These are phyloP conservation scores for Aspergillus arachidicola DNA, from an alignment of 2,329 filamentous ascomycete genomes.

Conservation along the genomic window DNA sequence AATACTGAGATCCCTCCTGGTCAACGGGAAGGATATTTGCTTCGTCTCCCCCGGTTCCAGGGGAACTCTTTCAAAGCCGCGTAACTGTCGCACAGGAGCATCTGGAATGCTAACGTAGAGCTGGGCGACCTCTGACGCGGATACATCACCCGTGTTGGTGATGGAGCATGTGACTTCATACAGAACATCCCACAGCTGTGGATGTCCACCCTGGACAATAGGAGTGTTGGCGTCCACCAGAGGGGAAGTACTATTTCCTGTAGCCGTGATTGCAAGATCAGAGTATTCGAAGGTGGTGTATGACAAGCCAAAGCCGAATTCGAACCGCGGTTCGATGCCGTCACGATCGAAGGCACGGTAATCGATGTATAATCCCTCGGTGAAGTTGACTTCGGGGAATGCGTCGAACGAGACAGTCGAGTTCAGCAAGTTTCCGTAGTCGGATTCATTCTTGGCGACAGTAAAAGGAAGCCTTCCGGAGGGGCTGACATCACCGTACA, in stretches of 20 bases:
- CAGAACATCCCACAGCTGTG: constrained; percentile 8
- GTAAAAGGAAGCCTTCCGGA: constrained; percentile 53
- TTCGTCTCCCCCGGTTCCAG: constrained; percentile 44
- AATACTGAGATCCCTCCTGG: constrained; percentile 37
- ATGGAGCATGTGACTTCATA: constrained; percentile 49
- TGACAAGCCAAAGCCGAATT: constrained; percentile 23
- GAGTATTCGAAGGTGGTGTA: constrained; percentile 59
- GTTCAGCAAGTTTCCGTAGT: constrained; percentile 49
- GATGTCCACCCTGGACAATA: constrained; percentile 5
- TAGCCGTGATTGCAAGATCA: constrained; percentile 39
- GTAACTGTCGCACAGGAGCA: constrained; percentile 39
- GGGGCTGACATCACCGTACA: constrained; percentile 53
- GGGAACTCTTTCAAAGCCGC: constrained; percentile 56
- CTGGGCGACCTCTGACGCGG: constrained; percentile 57
- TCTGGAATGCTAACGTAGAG: constrained; percentile 56
- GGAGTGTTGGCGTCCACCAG: constrained; percentile 40
- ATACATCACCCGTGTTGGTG: constrained; percentile 52
- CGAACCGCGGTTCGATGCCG: background rate
- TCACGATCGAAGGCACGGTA: background rate
- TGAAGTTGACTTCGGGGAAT: constrained; percentile 7
- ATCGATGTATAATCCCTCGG: constrained; percentile 2
- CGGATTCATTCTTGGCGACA: constrained; percentile 56
- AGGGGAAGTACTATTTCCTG: constrained; percentile 40
- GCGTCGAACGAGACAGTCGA: background rate
- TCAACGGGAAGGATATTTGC: constrained; percentile 50